Base-by-base conservation (phyloP, 2,329 filamentous ascomycete species). In the Furcasterigmium sp. region DNA sequence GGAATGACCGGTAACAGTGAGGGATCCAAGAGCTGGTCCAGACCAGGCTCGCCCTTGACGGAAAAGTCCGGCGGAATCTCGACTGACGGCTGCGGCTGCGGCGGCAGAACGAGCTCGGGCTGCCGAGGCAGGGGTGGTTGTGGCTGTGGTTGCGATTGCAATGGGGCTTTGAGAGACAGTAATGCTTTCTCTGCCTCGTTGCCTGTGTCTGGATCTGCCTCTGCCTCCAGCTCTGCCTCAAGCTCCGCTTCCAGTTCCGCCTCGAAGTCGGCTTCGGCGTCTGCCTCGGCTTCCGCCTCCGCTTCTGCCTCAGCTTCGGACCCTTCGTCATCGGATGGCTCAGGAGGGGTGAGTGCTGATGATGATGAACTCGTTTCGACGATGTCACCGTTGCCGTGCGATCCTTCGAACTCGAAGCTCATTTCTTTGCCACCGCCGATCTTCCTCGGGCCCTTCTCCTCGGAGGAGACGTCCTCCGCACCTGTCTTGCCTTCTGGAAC, bases 391-490 rank as follows among this genome's bases (percentile, higher is more conserved):
- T 75, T 70, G 32, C 77, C 76, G 46, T 78, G 72, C 1, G 76
- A 73, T 55, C 78, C 76, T 55, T 85, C 81, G 53, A 87, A 87
- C 43, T 84, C 81, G 48, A 87, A 83, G 58, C 82, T 87, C 81
- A 87, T 87, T 50, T 82, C 75, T 56, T 84, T 84, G 43, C 78
- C 78, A 26, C 76, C 76, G 41, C 77, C 70, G 51, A 65, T 69
- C 48, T 72, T 74, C 32, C 17, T 35, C 5, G 29, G 6, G 37
- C 64, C 68, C 23, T 67, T 65, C 36, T 71, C 68, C 39, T 79
- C 75, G 42, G 78, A 73, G 15, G 71, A 60, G 21, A 69, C 66
- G 39, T 77, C 70, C 49, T 83, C 78, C 5, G 76, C 78, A 26
- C 78, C 80, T 3, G 77, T 79, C 46, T 72, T 70, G 15, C 78